Conservation (phyloP, 768 basidiomycete species). For the Pilatotrama ljubarskyi region DNA sequence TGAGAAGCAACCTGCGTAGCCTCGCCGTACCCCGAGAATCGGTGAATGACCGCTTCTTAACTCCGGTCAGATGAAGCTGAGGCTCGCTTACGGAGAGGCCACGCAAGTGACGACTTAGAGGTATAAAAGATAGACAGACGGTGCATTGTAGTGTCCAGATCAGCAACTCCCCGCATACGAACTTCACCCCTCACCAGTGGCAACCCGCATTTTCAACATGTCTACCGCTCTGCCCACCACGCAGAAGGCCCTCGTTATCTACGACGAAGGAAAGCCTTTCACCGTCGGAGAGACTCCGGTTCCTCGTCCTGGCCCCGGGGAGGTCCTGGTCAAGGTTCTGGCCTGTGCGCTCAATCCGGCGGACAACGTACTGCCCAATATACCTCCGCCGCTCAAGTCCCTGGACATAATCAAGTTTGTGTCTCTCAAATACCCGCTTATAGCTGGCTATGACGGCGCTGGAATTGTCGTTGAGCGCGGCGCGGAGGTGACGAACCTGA, state of each 20-base stretch:
- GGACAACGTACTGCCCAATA: constrained; percentile 11
- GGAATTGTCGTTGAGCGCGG: constrained; percentile 43
- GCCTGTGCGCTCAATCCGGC: constrained; percentile 45
- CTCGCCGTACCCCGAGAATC: too few species aligned
- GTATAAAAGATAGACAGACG: too few species aligned
- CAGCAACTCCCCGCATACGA: too few species aligned
- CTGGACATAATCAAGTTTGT: constrained; percentile 26
- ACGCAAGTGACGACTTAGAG: too few species aligned
- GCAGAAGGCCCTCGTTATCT: constrained; percentile 18
- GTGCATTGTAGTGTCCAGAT: too few species aligned
- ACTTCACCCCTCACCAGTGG: background rate
- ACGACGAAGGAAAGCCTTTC: constrained; percentile 9
- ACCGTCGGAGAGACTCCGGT: constrained; percentile 16
- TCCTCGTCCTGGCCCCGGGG: constrained; percentile 37
- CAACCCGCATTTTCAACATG: background rate
- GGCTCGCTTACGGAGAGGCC: too few species aligned
- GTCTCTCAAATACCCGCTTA: constrained; percentile 30
- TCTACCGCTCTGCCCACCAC: background rate
- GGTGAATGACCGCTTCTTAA: too few species aligned
- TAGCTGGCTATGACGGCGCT: constrained; percentile 27
- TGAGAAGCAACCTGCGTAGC: too few species aligned
- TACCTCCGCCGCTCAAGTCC: constrained; percentile 1
- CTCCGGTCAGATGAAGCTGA: too few species aligned
- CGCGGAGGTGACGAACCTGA: constrained; percentile 37
- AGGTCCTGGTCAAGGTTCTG: constrained; percentile 44